Evolutionary conservation across 2,329 filamentous ascomycete genomes (phyloP), one percentile per base, ranked within the genome.

Genomic region (Alternaria sp.): DNA sequence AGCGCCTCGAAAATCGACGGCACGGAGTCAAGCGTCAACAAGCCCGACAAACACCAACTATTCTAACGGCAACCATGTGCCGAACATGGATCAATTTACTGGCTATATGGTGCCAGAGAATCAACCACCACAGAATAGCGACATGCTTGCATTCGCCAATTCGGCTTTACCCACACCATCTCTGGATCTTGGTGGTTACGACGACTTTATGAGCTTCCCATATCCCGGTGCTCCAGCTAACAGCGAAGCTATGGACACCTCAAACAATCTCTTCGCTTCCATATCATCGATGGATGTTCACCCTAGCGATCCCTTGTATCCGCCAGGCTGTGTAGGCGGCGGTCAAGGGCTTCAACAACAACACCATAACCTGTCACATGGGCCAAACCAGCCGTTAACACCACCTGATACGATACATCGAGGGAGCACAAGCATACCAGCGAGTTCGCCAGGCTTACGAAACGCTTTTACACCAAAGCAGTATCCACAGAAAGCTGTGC

Each of bases 171-270:
- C 26, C 10, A 26, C 45, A 25, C 21, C 21, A 18, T 47, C 55
- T 26, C 33, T 58, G 23, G 37, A 54, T 46, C 26, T 58, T 20
- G 44, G 21, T 9, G 47, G 60, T 10, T 58, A 61, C 18, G 60
- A 61, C 37, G 55, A 58, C n/a, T 61, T 58, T 28, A 61, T 61
- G 37, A 7, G 43, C 14, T 61, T 58, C 30, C 5, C 60, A 25
- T 61, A 61, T 41, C 41, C 55, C 4, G 37, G 12, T 11, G 21
- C 21, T 45, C 11, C 47, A 15, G 33, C 41, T 25, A 56, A 49
- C 18, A 4, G 21, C 14, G 60, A 58, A 23, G 10, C 55, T 23
- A 43, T 58, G 46, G 41, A 54, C n/a, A 56, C 43, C 1, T n/a
- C 55, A 9, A 20, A 47, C 8, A 25, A 45, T 9, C 6, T 58